A percentile compares a stretch with the other conserved stretches of the same genome.
Conservation (phyloP, 257 asterid genomes). For the Jacaranda copaia region DNA sequence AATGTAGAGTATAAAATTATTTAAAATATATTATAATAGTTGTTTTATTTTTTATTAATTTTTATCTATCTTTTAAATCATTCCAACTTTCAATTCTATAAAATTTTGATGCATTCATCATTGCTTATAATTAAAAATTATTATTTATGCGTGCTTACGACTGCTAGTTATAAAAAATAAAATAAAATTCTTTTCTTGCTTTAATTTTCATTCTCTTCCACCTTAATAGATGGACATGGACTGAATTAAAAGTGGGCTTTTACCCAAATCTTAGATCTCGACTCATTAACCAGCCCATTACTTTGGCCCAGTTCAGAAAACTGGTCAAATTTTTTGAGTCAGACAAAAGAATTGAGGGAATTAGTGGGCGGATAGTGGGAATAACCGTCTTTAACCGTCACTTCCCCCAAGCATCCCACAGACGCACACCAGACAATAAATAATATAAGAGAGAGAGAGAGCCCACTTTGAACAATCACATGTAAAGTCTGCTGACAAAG, state of each 20-base stretch:
- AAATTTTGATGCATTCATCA: no score
- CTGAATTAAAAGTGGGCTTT: slow-evolving; percentile 1
- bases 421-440: not conserved
- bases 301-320: not conserved
- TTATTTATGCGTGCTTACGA: no score
- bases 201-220: no score
- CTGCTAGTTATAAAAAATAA: no score
- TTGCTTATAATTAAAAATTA: no score
- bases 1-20: no score
- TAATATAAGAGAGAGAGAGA: not conserved
- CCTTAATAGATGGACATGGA: not conserved
- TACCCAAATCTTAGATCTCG: not conserved
- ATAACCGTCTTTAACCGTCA: slow-evolving; percentile 81
- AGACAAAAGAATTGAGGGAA: slow-evolving; percentile 44
- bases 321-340: slow-evolving; percentile 29
- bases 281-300: not conserved
- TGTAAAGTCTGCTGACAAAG: slow-evolving; percentile 12
- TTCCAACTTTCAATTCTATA: no score
- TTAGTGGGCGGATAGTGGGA: slow-evolving; percentile 62
- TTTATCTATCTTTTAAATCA: no score
- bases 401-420: slow-evolving; percentile 34
- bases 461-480: slow-evolving; percentile 1
- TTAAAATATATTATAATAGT: no score
- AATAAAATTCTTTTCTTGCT: no score
- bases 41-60: no score